Evolutionary conservation across 2,329 filamentous ascomycete genomes (phyloP).

Genomic region (Ceratocystis smalleyi): DNA sequence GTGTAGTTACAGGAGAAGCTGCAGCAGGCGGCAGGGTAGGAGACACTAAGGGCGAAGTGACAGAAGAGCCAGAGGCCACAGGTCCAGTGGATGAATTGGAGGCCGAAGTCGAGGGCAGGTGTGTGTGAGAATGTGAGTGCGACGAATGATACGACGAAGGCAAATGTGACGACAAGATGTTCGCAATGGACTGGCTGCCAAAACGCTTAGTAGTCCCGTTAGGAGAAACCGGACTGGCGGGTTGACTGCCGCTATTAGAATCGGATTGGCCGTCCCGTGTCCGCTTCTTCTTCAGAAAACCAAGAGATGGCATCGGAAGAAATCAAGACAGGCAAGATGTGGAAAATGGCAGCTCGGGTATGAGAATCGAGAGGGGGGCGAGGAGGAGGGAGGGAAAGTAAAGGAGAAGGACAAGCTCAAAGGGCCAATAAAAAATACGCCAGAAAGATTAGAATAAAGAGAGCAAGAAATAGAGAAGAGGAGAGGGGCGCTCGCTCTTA

Average conservation of each 20-base stretch:
- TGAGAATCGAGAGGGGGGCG: not conserved
- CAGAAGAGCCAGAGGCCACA: not conserved
- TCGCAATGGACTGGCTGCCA: slow-evolving; percentile 12
- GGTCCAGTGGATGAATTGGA: slow-evolving; percentile 2
- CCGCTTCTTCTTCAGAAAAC: slow-evolving; percentile 96
- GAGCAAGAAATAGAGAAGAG: not conserved
- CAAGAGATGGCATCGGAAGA: slow-evolving; percentile 71
- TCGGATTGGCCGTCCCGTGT: slow-evolving; percentile 77
- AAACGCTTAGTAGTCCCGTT: slow-evolving; percentile 23
- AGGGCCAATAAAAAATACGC: not conserved
- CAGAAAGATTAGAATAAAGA: not conserved
- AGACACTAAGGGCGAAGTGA: slow-evolving; percentile 9
- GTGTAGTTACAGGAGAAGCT: slow-evolving; percentile 11
- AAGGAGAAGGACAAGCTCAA: not conserved
- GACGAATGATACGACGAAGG: slow-evolving; percentile 13
- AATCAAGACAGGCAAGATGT: slow-evolving; percentile 15
- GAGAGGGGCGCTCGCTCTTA: not conserved
- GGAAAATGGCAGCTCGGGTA: slow-evolving; percentile 13
- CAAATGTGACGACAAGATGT: slow-evolving; percentile 12
- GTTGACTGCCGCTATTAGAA: slow-evolving; percentile 49
- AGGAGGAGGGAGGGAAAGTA: not conserved
- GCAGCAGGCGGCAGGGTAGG: slow-evolving; percentile 10
- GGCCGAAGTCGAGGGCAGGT: not conserved
- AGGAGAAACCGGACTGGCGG: slow-evolving; percentile 47
- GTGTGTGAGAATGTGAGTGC: not conserved